Evolutionary conservation across 257 asterid species (phyloP), one percentile per base, ranked within the genome.

Genomic region (Nemophila menziesii): DNA sequence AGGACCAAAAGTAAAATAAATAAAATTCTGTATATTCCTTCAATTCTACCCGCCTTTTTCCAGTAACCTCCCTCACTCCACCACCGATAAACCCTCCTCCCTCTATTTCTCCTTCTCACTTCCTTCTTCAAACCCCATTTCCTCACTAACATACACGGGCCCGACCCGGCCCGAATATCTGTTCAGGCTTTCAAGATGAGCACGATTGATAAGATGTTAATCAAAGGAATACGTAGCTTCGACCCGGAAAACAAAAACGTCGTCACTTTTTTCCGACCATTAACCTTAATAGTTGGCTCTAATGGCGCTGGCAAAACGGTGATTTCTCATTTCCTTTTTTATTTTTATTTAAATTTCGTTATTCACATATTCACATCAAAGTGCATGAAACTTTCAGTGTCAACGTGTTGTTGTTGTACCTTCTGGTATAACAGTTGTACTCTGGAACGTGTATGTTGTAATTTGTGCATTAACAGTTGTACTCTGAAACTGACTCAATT

Each of bases 241-340:
- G 98, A 89, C 75, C 98, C 98, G 69, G 96, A 89, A 43, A 89
- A 89, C 69, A 80, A 77, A 67, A 78, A 89, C 53, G 98, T 89
- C 61, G 72, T 89, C 69, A 74, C 98, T 41, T 89, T 89, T 67
- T 85, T 72, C 79, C 76, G 41, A 65, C 98, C 98, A 40, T 48
- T 89, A 67, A 89, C 98, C 38, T 90, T 89, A 67, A 89, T 89
- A 63, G 98, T 89, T 14, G 98, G 98, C 41, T 70, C 94, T 52
- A 89, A 89, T 40, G 98, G 98, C 41, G 98, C 98, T 26, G 98
- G 98, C 13, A 89, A 89, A 78, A 89, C 98, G 0, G 98, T 89
- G 71, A 62, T 11, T 26, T 46, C 59, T 18, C 20, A 36, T 39
- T 61, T 55, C 2, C 6, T 54, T 49, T 17, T 49, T 16, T 17